Evolutionary conservation across 208 protist genomes (phyloP).

Genomic region (Hexamita inflata): DNA sequence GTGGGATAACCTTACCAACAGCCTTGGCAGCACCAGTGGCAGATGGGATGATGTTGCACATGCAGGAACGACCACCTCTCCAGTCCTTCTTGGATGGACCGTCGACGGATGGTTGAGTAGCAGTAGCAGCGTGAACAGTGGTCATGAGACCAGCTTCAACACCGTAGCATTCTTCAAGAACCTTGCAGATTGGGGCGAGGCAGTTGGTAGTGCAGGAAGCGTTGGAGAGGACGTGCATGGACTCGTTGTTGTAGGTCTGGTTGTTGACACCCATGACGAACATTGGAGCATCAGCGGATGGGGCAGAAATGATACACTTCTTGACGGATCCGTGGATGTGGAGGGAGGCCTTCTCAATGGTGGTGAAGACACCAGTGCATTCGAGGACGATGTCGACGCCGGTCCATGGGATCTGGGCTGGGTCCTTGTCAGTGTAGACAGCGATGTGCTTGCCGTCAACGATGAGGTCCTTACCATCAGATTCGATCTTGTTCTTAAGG

Average conservation of each 20-base stretch:
- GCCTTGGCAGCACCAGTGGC: constrained; percentile 93
- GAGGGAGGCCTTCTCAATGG: constrained; percentile 59
- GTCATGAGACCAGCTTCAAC: constrained; percentile 86
- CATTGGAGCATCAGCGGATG: constrained; percentile 80
- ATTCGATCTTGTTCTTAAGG: constrained; percentile 54
- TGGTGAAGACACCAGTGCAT: constrained; percentile 90
- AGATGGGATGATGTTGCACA: constrained; percentile 94
- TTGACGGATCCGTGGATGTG: constrained; percentile 82
- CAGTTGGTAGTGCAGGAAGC: constrained; percentile 99
- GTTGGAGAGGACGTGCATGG: constrained; percentile 73
- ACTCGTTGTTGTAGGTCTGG: constrained; percentile 61
- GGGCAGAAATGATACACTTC: constrained; percentile 95
- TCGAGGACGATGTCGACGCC: constrained; percentile 84
- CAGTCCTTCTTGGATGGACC: constrained; percentile 86
- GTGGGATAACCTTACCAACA: constrained; percentile 78
- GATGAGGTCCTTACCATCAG: constrained; percentile 43
- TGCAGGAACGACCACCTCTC: constrained; percentile 76
- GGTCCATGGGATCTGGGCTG: constrained; percentile 9
- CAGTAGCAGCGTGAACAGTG: constrained; percentile 93
- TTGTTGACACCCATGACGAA: constrained; percentile 96
- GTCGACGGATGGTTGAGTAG: constrained; percentile 92
- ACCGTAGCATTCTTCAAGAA: constrained; percentile 81
- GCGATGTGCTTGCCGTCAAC: constrained; percentile 52
- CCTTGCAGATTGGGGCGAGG: constrained; percentile 87
- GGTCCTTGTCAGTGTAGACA: background rate